Evolutionary conservation across 257 asterid genomes (phyloP), one percentile per base, ranked within the genome.

Genomic region (Solanum dulcamara): DNA sequence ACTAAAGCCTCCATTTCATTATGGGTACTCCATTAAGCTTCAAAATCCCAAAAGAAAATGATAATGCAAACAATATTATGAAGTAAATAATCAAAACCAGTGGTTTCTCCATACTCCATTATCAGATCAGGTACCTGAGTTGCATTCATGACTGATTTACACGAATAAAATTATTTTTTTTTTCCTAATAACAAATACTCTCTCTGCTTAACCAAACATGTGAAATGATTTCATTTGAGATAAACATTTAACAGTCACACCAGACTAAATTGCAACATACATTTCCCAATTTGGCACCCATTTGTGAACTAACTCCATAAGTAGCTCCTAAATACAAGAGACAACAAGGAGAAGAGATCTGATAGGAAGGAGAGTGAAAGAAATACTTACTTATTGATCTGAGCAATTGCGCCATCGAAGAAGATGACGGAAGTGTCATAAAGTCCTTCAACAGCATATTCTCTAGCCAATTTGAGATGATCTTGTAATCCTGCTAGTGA

Each of bases 351-450:
- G 40, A 83, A 37, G 55, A 37, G 80, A 38, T 84, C 79, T 28
- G 75, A 82, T 53, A 28, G 51, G 71, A 26, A 71, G 30, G 59
- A 50, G 85, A 60, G 22, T 50, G 40, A 59, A 51, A 66, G 15
- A 18, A 42, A 64, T 64, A 28, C 72, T 64, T 93, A 96, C 99
- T 93, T 94, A 92, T 94, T 94, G 94, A 96, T 96, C 94, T 94
- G 99, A 85, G 98, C 97, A 88, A 96, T 92, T 84, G 98, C 96
- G 55, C 98, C 99, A 85, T 96, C 99, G 92, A 96, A 96, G 95
- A 96, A 96, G 91, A 96, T 94, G 37, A 96, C 81, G 15, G 98
- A 91, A 68, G 98, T 93, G 77, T 94, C 99, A 70, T 94, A 96
- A 20, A 93, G 96, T 37, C 99, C 99, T 90, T 96, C 99, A 66